Base-by-base conservation (phyloP, 768 basidiomycete genomes). In the Lactarius hengduanensis region DNA sequence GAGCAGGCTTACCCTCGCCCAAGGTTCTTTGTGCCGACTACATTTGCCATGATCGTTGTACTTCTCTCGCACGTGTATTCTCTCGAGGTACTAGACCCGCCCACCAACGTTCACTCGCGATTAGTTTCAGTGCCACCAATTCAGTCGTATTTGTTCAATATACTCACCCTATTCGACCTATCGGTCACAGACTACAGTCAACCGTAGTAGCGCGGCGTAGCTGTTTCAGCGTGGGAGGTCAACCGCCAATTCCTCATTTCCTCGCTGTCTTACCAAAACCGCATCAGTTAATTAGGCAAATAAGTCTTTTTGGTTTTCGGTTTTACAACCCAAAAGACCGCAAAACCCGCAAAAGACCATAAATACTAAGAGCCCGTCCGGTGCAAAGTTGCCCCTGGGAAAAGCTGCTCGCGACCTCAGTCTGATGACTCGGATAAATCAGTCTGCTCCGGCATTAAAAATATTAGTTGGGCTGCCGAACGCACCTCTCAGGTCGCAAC, bases 1-100 rank as follows among this genome's bases (percentile, higher is more conserved):
- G 80, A 81, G 34, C 70, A 71, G 75, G 80, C 80, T 2, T 82
- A 80, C 67, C 79, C 78, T 11, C 73, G 76, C 59, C 80, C 81
- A 1, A 76, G 72, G 47, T 80, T 78, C 69, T 74, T 82, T 45
- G 74, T 83, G 30, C 80, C 81, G 1, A 78, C 78, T 30, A 69
- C 75, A 1, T 83, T 81, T 66, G 81, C 81, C 15, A 76, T 81
- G 18, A 73, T 63, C 20, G 18, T 71, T 6, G 71, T 74, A 2
- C 69, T 76, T 15, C 71, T 75, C 26, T 71, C 71, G 69, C 74
- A 55, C 61, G 73, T 73, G 10, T 55, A 28, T 38, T 38, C 30
- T 56, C 47, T 34, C 34, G 8, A 1, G 20, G 20, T 30, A 26
- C 18, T 15, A n/a, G n/a, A n/a, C 45, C 54, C 30, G 0, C 18